Base-by-base conservation (phyloP, 225 moss, liverwort and hornwort genomes). In the Pseudoscleropodium purum region DNA sequence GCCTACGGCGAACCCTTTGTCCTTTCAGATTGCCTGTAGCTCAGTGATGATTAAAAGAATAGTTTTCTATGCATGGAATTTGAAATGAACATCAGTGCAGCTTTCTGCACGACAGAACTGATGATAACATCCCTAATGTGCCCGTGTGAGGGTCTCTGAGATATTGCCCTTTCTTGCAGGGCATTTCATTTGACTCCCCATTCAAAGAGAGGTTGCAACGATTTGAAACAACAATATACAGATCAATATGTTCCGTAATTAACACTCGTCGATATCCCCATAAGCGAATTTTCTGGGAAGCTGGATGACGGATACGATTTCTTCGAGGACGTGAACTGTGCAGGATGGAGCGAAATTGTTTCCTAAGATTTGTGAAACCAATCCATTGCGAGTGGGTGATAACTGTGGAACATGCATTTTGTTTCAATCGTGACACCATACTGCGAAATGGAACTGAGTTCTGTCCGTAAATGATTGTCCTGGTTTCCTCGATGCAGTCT, bases 261-360 rank as follows among this genome's bases (percentile, higher is more conserved):
- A 8, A 5, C 1, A 13, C 14, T 5, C 1, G 15, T 41, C 25
- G 14, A 4, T 7, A 12, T 14, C 15, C 4, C 5, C 9, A 0
- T 3, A 8, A 15, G 15, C 72, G 26, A 41, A 29, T 6, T 18
- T 3, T 15, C 3, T 16, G 73, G 16, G 4, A 29, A 17, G 17
- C 8, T 16, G 1, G 17, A 6, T 4, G 43, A 43, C 6, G 43
- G 9, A 10, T 9, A 5, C 2, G 27, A 5, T 9, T 0, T 16
- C 5, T 9, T 17, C 16, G 16, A 45, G 17, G 5, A 30, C 45
- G 6, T 29, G 17, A 74, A 45, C 17, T 45, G 16, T 3, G 2
- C 3, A 4, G 29, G 17, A 45, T 4, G 11, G 0, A 6, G 31
- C 2, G 2, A 11, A 31, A 12, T 12, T 49, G 31, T 2, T 1